Base-by-base conservation (phyloP, 208 protist species). In the Acanthamoeba lugdunensis region DNA sequence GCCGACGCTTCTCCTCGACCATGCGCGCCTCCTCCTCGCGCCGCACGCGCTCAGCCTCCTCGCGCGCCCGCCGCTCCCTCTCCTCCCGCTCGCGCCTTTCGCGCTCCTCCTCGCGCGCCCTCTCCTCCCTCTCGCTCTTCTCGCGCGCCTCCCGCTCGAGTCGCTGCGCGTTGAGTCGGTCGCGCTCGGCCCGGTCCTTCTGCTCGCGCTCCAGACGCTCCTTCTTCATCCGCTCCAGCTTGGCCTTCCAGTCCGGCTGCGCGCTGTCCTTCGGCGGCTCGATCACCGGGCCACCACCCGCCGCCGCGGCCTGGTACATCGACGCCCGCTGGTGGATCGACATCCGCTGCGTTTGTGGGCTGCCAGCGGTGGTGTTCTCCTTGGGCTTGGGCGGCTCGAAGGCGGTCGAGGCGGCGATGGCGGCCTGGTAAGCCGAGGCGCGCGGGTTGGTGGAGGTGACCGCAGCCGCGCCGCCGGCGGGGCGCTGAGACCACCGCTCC, bases 181-280 rank as follows among this genome's bases (percentile, higher is more conserved):
- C 58, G 23, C 58, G 58, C 58, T 63, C 58, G 21, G 14, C 58
- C 14, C 58, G 58, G 21, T 63, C 58, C 21, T 25, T 18, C 58
- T 63, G 14, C 58, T 63, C 58, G 58, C 58, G 58, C 58, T 63
- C 58, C 58, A 63, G 58, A 13, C 58, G 58, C 58, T 63, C 58
- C 58, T 25, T 21, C 63, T 50, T 63, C 58, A 77, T 77, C 14
- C 69, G 69, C 69, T 77, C 69, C 69, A 77, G 69, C 69, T 77
- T 77, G 67, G 69, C 69, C 69, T 77, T 25, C 69, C 69, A 77
- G 25, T 25, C 28, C 69, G 33, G 28, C 69, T 25, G 16, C 69
- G 13, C 69, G 25, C 14, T 16, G 28, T 33, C 69, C 28, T 25
- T 16, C 3, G 25, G 13, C 69, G 33, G 23, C 69, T 33, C 69